These are phyloP conservation scores for Raddia distichophylla DNA, from an alignment of 176 grass and related monocot genomes.

Conservation along the genomic window DNA sequence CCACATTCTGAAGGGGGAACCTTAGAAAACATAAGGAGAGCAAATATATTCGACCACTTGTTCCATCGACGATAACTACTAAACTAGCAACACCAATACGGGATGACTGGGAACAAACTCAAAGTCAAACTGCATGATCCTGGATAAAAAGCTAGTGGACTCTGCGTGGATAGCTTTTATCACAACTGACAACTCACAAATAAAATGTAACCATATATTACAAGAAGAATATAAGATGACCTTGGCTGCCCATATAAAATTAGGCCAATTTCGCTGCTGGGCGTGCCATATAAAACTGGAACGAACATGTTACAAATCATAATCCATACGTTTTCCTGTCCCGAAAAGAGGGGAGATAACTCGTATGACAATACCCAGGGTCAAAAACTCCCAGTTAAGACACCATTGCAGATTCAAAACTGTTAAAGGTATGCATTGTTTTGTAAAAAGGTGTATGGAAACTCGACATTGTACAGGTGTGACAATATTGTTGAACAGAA, in stretches of 20 bases:
- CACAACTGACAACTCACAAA: neutral
- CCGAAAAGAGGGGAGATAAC: neutral
- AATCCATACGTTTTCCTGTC: neutral
- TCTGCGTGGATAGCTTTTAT: neutral
- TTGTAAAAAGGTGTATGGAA: constrained; percentile 53
- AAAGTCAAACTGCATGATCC: neutral
- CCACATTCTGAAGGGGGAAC: neutral
- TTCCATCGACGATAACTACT: neutral
- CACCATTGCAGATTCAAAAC: neutral
- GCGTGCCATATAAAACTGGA: neutral
- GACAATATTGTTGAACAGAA: constrained; percentile 22
- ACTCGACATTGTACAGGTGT: constrained; percentile 30
- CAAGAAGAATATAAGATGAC: neutral
- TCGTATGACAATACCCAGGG: constrained; percentile 4
- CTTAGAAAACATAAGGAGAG: neutral
- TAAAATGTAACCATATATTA: constrained; percentile 11
- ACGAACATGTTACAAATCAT: neutral
- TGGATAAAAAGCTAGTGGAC: neutral
- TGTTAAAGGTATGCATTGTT: constrained; percentile 31
- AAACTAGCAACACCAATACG: neutral
- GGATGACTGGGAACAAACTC: neutral
- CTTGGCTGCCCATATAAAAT: neutral
- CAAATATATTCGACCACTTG: neutral
- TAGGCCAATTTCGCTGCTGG: neutral
- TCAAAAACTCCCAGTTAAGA: neutral